phyloP scores from a whole-genome alignment of 2,329 filamentous ascomycete genomes.

The Penicillium sp. region DNA sequence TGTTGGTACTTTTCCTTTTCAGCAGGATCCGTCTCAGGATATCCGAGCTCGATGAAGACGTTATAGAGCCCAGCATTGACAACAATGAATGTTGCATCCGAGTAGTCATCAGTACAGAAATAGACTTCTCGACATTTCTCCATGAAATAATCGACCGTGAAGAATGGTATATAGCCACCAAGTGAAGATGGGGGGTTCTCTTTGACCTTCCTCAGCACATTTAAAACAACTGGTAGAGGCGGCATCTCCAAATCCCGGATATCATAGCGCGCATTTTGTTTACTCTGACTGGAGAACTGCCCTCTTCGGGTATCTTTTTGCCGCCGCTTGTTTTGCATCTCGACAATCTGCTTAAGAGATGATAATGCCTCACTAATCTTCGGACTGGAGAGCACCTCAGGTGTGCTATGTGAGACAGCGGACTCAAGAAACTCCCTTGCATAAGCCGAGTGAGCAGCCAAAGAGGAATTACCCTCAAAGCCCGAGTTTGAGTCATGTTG shows the following conservation, averaged over 20 bases:
- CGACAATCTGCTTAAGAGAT: constrained; percentile 38
- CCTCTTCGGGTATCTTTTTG: constrained; percentile 23
- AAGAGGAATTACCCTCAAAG: constrained; percentile 50
- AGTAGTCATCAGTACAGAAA: constrained; percentile 42
- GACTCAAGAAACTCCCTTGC: constrained; percentile 44
- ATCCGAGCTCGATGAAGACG: constrained; percentile 34
- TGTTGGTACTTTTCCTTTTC: constrained; percentile 25
- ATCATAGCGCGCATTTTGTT: constrained; percentile 21
- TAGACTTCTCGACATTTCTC: constrained; percentile 43
- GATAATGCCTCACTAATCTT: constrained; percentile 39
- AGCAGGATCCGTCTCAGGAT: constrained; percentile 17
- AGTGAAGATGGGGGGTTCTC: constrained; percentile 21
- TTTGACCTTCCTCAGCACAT: constrained; percentile 32
- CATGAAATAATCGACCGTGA: constrained; percentile 33
- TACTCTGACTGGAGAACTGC: constrained; percentile 27
- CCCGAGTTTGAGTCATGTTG: constrained; percentile 27
- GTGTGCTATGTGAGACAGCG: constrained; percentile 35
- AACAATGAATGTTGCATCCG: constrained; percentile 38
- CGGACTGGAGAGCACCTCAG: constrained; percentile 33
- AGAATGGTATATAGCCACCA: constrained; percentile 32
- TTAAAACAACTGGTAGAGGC: constrained; percentile 32
- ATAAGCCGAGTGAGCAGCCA: constrained; percentile 47
- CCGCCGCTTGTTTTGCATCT: constrained; percentile 31
- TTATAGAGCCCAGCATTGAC: constrained; percentile 39
- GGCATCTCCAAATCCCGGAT: constrained; percentile 37